Base-by-base conservation (phyloP, 2,329 filamentous ascomycete species). In the Periglandula ipomoeae region DNA sequence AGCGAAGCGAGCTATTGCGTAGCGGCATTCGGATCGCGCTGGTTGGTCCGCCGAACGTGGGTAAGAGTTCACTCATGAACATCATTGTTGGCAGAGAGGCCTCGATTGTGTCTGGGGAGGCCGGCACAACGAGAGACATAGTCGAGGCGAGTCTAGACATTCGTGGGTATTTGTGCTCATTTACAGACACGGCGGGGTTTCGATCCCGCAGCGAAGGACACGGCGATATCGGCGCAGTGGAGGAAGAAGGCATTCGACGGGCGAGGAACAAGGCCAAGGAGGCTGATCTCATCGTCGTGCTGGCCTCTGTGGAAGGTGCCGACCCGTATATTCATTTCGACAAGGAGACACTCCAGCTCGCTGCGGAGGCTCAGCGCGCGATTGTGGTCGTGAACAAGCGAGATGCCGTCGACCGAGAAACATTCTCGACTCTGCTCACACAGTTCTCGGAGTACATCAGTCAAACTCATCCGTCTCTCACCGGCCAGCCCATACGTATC, bases 61-160 rank as follows among this genome's bases (percentile, higher is more conserved):
- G 93, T 13, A 98, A 98, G 65, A 96, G 90, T 64, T 96, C 89
- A 13, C 67, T 98, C 51, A 80, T 98, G 67, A 98, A 98, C 62
- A 73, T 83, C 20, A 78, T 98, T 45, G 88, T 96, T 3, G 91
- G 93, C 0, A 76, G 90, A 46, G 91, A 97, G 63, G 93, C 93
- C 2, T 94, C 90, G 3, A 98, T 98, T 58, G 93, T 98, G 7
- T 95, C 89, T 40, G 77, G 82, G 1, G 90, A 97, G 68, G 89
- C 89, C 35, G 93, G 93, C 0, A 98, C 93, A 1, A 98, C 93
- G 6, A 73, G 93, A 52, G 93, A 98, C 68, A 84, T 98, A 46
- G 84, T 98, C 10, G 93, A 98, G 69, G 87, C 93, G 1, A 85
- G 85, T 24, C 75, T 98, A 23, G 93, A 98, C 67, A 75, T 98